Percentiles rank a stretch among this genome's conserved stretches.
Evolutionary conservation across 1,284 basidiomycete species (phyloP).

Genomic region (Anthracocystis panici-leucophaei): DNA sequence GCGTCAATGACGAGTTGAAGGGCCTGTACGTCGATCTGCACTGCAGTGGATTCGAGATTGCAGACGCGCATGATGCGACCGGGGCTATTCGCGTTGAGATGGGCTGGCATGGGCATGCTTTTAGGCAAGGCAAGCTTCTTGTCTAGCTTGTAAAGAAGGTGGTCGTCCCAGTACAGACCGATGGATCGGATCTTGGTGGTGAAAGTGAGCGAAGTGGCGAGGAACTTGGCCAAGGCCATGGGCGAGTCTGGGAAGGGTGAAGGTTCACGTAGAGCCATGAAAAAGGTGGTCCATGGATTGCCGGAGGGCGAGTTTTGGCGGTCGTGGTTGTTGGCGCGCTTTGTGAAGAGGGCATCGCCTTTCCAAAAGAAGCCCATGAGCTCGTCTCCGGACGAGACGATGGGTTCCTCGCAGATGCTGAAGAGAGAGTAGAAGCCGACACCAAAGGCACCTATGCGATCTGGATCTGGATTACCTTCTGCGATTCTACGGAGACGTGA

Average conservation of each 20-base stretch:
- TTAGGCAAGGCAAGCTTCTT: conserved; percentile 78
- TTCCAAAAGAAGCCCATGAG: conserved; percentile 97
- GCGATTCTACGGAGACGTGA: conserved; percentile 68
- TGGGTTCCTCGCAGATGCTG: conserved; percentile 80
- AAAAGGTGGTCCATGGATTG: conserved; percentile 85
- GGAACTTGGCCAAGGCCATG: conserved; percentile 88
- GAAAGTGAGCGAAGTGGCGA: conserved; percentile 93
- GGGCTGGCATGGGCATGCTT: conserved; percentile 75
- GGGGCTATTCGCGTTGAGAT: conserved; percentile 71
- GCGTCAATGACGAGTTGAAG: conserved; percentile 81
- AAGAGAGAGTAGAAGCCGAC: conserved; percentile 74
- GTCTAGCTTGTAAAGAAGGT: conserved; percentile 79
- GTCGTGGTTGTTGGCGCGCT: conserved; percentile 52
- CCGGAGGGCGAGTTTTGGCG: conserved; percentile 49
- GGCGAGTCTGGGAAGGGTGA: conserved; percentile 81
- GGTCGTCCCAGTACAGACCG: conserved; percentile 75
- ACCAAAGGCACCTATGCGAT: conserved; percentile 72
- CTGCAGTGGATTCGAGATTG: conserved; percentile 77
- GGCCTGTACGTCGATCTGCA: conserved; percentile 84
- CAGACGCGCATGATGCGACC: conserved; percentile 78
- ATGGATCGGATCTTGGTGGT: conserved; percentile 85
- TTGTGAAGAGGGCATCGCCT: conserved; percentile 65
- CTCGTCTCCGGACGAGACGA: conserved; percentile 87
- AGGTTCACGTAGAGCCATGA: conserved; percentile 88
- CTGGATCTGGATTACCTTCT: conserved; percentile 73